A percentile compares a stretch with the other conserved stretches of the same genome.
Conservation (phyloP, 306 rosid species). For the Arachis hypogaea region DNA sequence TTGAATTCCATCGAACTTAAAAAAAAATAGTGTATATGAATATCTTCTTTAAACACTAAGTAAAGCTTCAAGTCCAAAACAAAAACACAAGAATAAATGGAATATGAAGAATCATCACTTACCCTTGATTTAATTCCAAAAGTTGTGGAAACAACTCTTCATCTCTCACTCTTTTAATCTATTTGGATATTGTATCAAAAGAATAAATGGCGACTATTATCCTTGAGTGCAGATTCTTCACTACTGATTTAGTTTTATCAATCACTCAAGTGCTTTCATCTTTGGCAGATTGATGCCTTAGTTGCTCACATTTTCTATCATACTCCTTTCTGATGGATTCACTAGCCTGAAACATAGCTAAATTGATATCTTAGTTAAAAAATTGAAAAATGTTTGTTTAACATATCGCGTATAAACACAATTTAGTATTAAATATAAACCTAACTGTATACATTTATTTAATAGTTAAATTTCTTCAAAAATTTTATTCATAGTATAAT, state of each 20-base stretch:
- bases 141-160: conserved; percentile 84
- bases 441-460: too few species aligned
- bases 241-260: conserved; percentile 71
- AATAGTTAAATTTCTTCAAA: too few species aligned
- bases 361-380: background rate
- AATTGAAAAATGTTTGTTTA: too few species aligned
- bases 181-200: conserved; percentile 69
- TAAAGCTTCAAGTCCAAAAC: background rate
- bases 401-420: too few species aligned
- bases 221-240: conserved; percentile 72
- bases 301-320: conserved; percentile 69
- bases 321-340: conserved; percentile 69
- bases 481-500: too few species aligned
- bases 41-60: too few species aligned
- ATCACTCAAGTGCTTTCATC: conserved; percentile 65
- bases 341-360: conserved; percentile 55
- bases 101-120: conserved; percentile 5
- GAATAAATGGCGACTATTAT: conserved; percentile 72
- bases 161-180: conserved; percentile 75
- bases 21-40: too few species aligned
- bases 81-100: background rate
- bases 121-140: conserved; percentile 75
- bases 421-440: too few species aligned
- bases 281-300: conserved; percentile 65
- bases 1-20: too few species aligned